Base-by-base conservation (phyloP, 108 stramenopile genomes). In the Pseudonitzschia multistriata region DNA sequence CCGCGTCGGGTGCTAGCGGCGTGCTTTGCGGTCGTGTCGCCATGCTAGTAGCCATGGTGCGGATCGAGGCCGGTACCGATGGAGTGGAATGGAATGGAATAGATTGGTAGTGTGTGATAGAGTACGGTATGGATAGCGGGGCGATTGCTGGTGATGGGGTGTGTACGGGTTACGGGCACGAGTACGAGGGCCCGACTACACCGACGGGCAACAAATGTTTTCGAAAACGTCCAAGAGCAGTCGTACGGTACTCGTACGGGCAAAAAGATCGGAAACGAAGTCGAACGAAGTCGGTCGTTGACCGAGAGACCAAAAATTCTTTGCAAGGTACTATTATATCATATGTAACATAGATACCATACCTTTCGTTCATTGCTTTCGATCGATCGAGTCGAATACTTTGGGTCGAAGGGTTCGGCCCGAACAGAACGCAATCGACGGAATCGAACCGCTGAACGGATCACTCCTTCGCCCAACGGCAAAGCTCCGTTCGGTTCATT, bases 11-110 rank as follows among this genome's bases (percentile, higher is more conserved):
- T 8, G 67, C 22, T n/a, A 49, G 24, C 8, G 54, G 62, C 47
- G 61, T 40, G n/a, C n/a, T n/a, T n/a, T n/a, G n/a, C n/a, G n/a
- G n/a, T n/a, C n/a, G n/a, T 68, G 69, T 66, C 33, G 69, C 29
- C 68, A 69, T 69, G 24, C 35, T 35, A 33, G 67, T 53, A 27
- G 68, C 52, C 68, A 69, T 69, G 36, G 28, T 67, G 39, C 29
- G 4, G 27, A 55, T 5, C 27, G 13, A 55, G 8, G 17, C 13
- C 1, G 42, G 42, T 17, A 45, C 17, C 42, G 17, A 45, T 17
- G 15, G 8, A 45, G 13, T 17, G 42, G 10, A 39, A 7, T 10
- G 37, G 17, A 45, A 45, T 45, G 42, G 3, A 17, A 45, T 17
- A 2, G 42, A 45, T 13, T 3, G 42, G 15, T 45, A 6, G 42